A percentile compares a stretch with the other conserved stretches of the same genome.
Conservation (phyloP, 2,329 filamentous ascomycete species). For the Xylaria arbuscula region DNA sequence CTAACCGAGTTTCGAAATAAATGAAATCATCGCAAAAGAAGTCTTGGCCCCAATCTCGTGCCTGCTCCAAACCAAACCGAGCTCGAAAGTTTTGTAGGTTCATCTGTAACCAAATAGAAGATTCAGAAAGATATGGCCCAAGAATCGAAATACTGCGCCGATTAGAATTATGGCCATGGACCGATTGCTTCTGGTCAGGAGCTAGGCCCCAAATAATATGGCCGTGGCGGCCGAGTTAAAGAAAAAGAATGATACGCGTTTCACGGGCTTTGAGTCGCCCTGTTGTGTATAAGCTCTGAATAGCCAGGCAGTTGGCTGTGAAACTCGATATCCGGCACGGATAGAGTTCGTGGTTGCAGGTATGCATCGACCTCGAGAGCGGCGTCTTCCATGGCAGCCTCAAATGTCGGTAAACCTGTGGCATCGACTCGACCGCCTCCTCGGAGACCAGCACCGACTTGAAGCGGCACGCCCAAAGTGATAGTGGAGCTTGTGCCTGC, state of each 20-base stretch:
- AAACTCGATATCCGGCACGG: slow-evolving; percentile 50
- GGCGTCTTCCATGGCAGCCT: slow-evolving; percentile 54
- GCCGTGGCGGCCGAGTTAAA: not conserved
- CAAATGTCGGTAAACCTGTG: slow-evolving; percentile 58
- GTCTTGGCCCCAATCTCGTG: not conserved
- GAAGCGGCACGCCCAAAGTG: slow-evolving; percentile 61
- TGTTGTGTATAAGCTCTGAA: slow-evolving; percentile 29
- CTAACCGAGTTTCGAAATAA: not conserved
- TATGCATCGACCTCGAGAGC: slow-evolving; percentile 57
- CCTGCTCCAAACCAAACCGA: slow-evolving; percentile 2
- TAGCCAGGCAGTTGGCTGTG: slow-evolving; percentile 53
- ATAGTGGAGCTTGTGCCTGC: slow-evolving; percentile 56
- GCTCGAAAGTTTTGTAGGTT: not conserved
- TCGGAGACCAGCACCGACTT: slow-evolving; percentile 57
- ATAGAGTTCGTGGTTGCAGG: slow-evolving; percentile 56
- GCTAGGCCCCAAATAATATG: not conserved
- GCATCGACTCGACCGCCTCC: slow-evolving; percentile 47
- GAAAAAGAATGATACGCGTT: not conserved
- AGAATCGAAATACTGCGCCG: not conserved
- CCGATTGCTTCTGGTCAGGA: not conserved
- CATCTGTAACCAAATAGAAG: slow-evolving; percentile 7
- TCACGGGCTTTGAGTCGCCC: slow-evolving; percentile 9
- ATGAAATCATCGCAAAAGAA: slow-evolving; percentile 2
- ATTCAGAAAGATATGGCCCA: not conserved
- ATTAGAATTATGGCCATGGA: not conserved